phyloP scores from a whole-genome alignment of 1,139 yeast genomes.

The Debaryomyces nepalensis region DNA sequence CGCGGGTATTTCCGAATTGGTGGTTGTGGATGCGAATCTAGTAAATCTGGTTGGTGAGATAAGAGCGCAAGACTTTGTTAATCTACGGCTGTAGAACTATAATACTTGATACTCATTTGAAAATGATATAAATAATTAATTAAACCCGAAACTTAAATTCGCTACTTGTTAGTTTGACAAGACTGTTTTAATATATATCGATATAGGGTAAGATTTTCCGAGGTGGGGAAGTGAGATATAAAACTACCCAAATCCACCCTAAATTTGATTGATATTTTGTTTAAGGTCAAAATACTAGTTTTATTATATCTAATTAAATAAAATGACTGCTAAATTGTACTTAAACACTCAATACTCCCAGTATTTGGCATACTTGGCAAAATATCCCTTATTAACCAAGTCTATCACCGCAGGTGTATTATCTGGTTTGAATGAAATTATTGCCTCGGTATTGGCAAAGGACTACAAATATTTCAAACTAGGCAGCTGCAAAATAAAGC shows the following conservation, averaged over 20 bases:
- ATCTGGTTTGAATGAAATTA: slow-evolving; percentile 61
- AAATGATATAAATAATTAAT: too few species aligned
- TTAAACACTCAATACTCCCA: slow-evolving; percentile 19
- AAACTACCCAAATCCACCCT: neutral
- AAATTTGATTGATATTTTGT: neutral
- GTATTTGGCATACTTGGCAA: slow-evolving; percentile 47
- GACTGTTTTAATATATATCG: too few species aligned
- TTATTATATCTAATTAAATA: too few species aligned
- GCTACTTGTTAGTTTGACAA: too few species aligned
- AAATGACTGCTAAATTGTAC: neutral
- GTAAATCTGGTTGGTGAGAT: too few species aligned
- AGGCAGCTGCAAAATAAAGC: slow-evolving; percentile 29
- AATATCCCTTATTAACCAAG: slow-evolving; percentile 64
- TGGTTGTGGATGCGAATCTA: too few species aligned
- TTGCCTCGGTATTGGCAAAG: slow-evolving; percentile 57
- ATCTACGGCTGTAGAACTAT: too few species aligned
- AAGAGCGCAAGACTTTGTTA: too few species aligned
- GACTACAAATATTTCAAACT: slow-evolving; percentile 35
- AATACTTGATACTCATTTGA: too few species aligned
- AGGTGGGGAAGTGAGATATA: slow-evolving; percentile 5
- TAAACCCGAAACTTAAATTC: too few species aligned
- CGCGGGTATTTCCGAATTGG: too few species aligned
- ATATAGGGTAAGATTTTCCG: neutral
- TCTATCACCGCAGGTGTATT: slow-evolving; percentile 62
- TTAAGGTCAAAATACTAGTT: too few species aligned